Evolutionary conservation across 2,329 filamentous ascomycete species (phyloP), one percentile per base, ranked within the genome.

Genomic region (Monosporascus sp.): DNA sequence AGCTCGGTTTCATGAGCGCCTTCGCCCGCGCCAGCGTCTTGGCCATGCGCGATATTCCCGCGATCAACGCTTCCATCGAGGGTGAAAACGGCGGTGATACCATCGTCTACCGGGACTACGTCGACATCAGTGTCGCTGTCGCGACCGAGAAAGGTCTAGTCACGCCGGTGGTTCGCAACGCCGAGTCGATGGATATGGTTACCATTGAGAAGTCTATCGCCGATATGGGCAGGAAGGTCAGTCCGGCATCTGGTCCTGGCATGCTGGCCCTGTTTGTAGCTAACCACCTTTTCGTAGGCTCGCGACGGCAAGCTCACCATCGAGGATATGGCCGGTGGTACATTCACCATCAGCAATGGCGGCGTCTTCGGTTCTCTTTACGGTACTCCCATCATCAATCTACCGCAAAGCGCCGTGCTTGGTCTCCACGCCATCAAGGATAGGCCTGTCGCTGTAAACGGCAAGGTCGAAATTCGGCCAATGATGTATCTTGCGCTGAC

Each of bases 401-500:
- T 96, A 47, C 93, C 93, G 15, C 93, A 97, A 70, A 93, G 89
- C 54, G 89, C 90, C 53, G 92, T 97, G 9, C 82, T 97, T 54
- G 93, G 93, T 60, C 85, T 97, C 22, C 93, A 99, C 71, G 91
- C 93, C 47, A 97, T 97, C 74, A 99, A 99, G 78, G 91, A 99
- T 51, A 89, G 88, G 65, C 85, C 93, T 3, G 85, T 97, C 50
- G 93, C 82, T 25, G 79, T 97, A 57, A 91, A 97, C 66, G 94
- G 94, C 67, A 95, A 97, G 78, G 80, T 97, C 53, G 92, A 97
- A 72, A 89, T 96, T 62, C 84, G 94, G 61, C 94, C 94, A n/a
- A 97, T 99, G 91, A 99, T 99, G 94, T 97, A 96, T 73, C 83
- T 99, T 59, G 94, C 94, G 42, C 81, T 99, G 55, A 99, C 94